Evolutionary conservation across 176 grass and related monocot species (phyloP), one percentile per base, ranked within the genome.

Genomic region (Puccinellia tenuiflora): DNA sequence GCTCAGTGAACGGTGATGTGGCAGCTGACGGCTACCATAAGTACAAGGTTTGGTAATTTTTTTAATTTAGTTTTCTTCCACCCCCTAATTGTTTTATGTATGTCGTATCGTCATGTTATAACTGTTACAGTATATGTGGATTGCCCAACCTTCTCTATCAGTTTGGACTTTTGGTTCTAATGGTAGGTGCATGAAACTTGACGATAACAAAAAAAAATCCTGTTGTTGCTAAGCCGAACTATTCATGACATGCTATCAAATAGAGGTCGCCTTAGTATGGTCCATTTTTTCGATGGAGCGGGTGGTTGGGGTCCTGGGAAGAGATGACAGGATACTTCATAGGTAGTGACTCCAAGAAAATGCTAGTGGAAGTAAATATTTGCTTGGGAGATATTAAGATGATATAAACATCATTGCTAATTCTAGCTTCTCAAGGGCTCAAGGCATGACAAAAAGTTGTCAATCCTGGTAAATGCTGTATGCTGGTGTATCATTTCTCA

Each of bases 21-120:
- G 89, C 89, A 25, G 45, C 69, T 20, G 80, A 87, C 15, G 85
- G 85, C 17, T 87, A 91, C 81, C 89, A 91, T 39, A 87, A 87
- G 47, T 91, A 91, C 30, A 87, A 87, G 89, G 89, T 87, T 34
- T 21, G 8, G 7, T 76, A 22, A 35, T 43, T 17, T 7, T 21
- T 29, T 18, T 40, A 17, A 26, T 39, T 77, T n/a, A 4, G 1
- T 55, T 45, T 34, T 26, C 12, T 33, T 9, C 26, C 61, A 22
- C 13, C 25, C 25, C 52, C 68, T 25, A 69, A 17, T 18, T 85
- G 35, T 2, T 1, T 45, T 20, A 37, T 78, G 33, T 64, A 48
- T 34, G 17, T 20, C 1, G 11, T 5, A 3, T 18, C 42, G 18
- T 9, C 43, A 46, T 46, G 3, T 46, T 46, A 46, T 46, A 15